Conservation (phyloP, 1,284 basidiomycete species). For the Naganishia cerealis region DNA sequence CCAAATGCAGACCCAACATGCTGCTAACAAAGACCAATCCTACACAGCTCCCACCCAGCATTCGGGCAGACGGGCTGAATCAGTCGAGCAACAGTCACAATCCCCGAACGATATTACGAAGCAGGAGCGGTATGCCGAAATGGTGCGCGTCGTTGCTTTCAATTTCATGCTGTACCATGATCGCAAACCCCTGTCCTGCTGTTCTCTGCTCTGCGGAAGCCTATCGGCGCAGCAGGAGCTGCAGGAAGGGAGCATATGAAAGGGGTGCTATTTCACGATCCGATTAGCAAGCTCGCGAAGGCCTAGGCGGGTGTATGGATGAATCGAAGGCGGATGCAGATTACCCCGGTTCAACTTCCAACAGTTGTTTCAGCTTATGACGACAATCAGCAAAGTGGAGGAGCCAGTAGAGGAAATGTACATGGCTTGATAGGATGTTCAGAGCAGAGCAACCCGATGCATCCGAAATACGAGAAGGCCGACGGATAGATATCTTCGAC, state of each 20-base stretch:
- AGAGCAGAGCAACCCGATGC: not conserved
- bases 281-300: not conserved
- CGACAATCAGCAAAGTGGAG: not conserved
- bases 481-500: too few species aligned
- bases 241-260: not conserved
- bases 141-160: not conserved
- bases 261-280: not conserved
- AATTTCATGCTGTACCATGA: not conserved
- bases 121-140: not conserved
- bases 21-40: not conserved
- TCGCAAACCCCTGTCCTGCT: not conserved
- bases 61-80: not conserved
- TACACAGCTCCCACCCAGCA: not conserved
- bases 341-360: not conserved
- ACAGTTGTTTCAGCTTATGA: not conserved
- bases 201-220: not conserved
- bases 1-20: not conserved
- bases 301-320: not conserved
- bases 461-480: too few species aligned
- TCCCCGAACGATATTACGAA: conserved; percentile 5
- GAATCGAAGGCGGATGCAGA: too few species aligned
- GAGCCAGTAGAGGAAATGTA: not conserved
- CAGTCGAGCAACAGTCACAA: not conserved
- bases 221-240: too few species aligned
- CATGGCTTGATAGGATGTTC: not conserved